Evolutionary conservation across 306 rosid genomes (phyloP).

Genomic region (Vigna mungo): DNA sequence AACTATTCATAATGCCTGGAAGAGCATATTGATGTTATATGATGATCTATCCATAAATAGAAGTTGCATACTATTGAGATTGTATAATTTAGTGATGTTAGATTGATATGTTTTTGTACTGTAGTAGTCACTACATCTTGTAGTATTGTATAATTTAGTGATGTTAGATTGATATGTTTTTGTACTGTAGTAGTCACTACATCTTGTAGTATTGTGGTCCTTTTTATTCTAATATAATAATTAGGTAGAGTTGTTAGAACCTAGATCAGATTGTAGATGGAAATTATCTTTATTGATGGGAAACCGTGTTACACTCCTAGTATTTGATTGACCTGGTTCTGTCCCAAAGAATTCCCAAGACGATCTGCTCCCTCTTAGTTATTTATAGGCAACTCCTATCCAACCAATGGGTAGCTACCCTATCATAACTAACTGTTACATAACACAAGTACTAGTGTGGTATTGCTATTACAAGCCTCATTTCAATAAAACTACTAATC

Average conservation of each 20-base stretch:
- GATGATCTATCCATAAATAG: not conserved
- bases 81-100: conserved; percentile 4
- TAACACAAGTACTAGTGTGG: not conserved
- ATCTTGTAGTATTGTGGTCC: not conserved
- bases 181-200: not conserved
- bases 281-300: not conserved
- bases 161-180: not conserved
- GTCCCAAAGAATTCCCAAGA: not conserved
- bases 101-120: not conserved
- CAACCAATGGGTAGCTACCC: not conserved
- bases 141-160: conserved; percentile 6
- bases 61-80: conserved; percentile 13
- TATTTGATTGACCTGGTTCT: not conserved
- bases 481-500: not conserved
- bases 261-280: not conserved
- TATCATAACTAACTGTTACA: not conserved
- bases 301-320: not conserved
- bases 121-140: not conserved
- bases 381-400: not conserved
- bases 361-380: not conserved
- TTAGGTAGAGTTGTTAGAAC: not conserved
- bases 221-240: not conserved
- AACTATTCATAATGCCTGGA: not conserved
- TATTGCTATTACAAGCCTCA: not conserved
- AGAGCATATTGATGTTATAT: not conserved